A percentile compares a stretch with the other conserved stretches of the same genome.
These are phyloP conservation scores for Retiboletus flavoniger DNA, from an alignment of 1,284 basidiomycete species.

Conservation along the genomic window DNA sequence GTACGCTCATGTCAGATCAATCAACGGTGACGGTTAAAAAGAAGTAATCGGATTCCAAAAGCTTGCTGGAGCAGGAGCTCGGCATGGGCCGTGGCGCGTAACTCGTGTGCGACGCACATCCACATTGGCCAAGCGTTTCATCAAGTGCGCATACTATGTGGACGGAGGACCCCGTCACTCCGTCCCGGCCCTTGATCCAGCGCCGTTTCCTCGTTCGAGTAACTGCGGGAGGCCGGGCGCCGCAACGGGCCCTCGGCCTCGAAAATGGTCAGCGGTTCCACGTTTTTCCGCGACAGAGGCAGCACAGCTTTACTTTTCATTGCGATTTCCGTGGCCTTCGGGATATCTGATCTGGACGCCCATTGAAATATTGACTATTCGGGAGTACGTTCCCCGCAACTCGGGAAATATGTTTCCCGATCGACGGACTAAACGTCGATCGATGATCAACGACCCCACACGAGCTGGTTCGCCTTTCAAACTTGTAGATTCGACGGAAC, in stretches of 20 bases:
- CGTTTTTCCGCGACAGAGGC: background rate
- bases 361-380: conserved; percentile 24
- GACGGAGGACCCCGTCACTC: background rate
- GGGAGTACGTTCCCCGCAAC: conserved; percentile 23
- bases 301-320: background rate
- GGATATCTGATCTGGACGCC: too few species aligned
- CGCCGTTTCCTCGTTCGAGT: background rate
- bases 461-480: conserved; percentile 15
- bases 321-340: background rate
- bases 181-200: too few species aligned
- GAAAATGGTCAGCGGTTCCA: background rate
- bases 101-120: background rate
- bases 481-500: conserved; percentile 10
- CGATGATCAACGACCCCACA: background rate
- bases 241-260: background rate
- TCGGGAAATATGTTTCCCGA: conserved; percentile 9
- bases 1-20: too few species aligned
- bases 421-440: background rate
- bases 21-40: too few species aligned
- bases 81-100: too few species aligned
- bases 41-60: too few species aligned
- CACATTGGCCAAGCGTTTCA: background rate
- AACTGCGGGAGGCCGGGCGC: background rate
- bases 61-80: too few species aligned
- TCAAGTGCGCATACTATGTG: background rate